Base-by-base conservation (phyloP, 2,329 filamentous ascomycete species). In the Neophaeococcomyces aloes region DNA sequence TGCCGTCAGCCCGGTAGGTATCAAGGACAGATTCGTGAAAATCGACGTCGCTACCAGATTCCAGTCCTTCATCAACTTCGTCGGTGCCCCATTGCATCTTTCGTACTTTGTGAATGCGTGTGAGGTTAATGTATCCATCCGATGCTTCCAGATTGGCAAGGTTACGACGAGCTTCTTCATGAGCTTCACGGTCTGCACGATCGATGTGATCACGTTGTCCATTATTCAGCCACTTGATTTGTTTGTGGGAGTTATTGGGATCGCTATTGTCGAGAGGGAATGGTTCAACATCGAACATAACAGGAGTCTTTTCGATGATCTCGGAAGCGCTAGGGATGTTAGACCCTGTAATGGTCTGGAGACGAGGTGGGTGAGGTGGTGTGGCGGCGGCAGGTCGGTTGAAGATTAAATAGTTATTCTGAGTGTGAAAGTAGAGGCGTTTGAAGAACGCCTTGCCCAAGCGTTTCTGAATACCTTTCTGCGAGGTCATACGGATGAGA, bases 91-190 rank as follows among this genome's bases (percentile, higher is more conserved):
- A 63, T 31, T 64, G 61, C 18, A 77, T 69, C 47, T 70, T 65
- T n/a, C 77, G 72, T 11, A 81, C 73, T 51, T 73, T 69, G 8
- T 63, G 59, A 10, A 81, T 70, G 46, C 72, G 67, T 45, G 70
- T 71, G 29, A 83, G 59, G 56, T 83, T 70, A 56, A 84, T 72
- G 57, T 78, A 78, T 7, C 79, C 75, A 48, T 84, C 76, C n/a
- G 75, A 66, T 45, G 74, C 65, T 38, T 70, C 59, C 37, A 81
- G 59, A 42, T 79, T 76, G 49, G 76, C 68, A 23, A 72, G 61
- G 52, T 76, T 76, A 31, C 79, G 69, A 47, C 74, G 65, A 2
- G 69, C 66, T 54, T 82, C 77, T 29, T 75, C 71, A 39, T 69
- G 71, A 1, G 79, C 78, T 53, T 76, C 72, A 45, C 69, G 63